Conservation (phyloP, 2,329 filamentous ascomycete genomes). For the Elsinoe fawcettii region DNA sequence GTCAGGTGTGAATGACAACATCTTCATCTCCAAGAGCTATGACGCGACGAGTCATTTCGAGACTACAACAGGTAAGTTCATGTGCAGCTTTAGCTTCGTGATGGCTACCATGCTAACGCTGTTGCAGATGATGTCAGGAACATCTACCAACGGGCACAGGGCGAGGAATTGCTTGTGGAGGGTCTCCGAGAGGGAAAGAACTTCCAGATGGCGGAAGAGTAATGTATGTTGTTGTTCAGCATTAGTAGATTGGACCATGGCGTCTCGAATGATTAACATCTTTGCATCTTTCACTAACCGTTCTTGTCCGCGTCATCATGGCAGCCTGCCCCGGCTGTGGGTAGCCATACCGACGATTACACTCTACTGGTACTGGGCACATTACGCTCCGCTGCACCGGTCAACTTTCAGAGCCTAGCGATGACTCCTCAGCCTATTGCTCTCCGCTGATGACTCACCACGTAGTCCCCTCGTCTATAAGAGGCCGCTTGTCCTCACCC, state of each 20-base stretch:
- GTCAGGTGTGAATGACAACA: conserved; percentile 74
- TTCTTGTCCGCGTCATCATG: too few species aligned
- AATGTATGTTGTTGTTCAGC: conserved; percentile 4
- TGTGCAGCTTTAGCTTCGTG: not conserved
- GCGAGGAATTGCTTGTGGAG: conserved; percentile 81
- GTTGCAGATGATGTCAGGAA: conserved; percentile 79
- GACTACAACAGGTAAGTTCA: conserved; percentile 58
- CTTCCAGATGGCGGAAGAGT: conserved; percentile 55
- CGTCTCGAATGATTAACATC: not conserved
- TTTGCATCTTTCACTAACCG: not conserved
- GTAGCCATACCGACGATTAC: not conserved
- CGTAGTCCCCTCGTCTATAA: not conserved
- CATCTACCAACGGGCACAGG: conserved; percentile 76
- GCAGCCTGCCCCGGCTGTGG: too few species aligned
- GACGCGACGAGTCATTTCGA: conserved; percentile 98
- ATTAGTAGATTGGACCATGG: conserved; percentile 4
- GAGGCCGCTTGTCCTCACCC: not conserved
- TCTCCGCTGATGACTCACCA: not conserved
- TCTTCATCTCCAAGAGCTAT: conserved; percentile 98
- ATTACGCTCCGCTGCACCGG: not conserved
- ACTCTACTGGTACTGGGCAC: not conserved
- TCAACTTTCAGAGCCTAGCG: not conserved
- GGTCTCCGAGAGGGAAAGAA: conserved; percentile 72
- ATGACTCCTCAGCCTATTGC: not conserved
- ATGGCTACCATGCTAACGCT: not conserved